Evolutionary conservation across 495 filamentous ascomycete genomes (phyloP), one percentile per base, ranked within the genome.

Genomic region (Lineolata rhizophorae): DNA sequence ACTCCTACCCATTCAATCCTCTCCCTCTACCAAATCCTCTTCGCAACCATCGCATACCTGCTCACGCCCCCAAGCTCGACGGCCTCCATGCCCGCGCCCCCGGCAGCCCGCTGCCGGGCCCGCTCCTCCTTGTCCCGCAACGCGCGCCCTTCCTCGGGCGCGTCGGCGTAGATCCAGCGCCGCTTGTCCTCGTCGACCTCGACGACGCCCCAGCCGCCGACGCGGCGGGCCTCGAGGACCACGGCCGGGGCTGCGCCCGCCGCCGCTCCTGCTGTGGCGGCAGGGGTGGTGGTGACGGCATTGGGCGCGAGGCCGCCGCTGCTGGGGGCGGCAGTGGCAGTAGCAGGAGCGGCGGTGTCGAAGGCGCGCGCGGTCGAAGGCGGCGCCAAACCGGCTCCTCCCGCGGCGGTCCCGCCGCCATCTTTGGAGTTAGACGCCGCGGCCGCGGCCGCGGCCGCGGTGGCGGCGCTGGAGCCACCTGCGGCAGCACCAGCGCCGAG

Each of bases 21-120:
- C n/a, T n/a, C n/a, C n/a, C n/a, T n/a, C 37, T 54, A 90, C 81
- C 83, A 93, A 47, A 93, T 93, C 52, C 84, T 61, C 60, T 92
- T 93, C 4, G 77, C 82, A 44, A 75, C 69, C 87, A 95, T 92
- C 43, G 72, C 76, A 60, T 94, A 93, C 49, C 87, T 59, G 44
- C 62, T 64, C 5, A 94, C 78, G 35, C 65, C 61, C 11, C 69
- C 71, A 33, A 83, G 61, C 35, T 58, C 59, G 41, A 54, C 45
- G 25, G 59, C 63, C 15, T 33, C 40, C 30, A 39, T 39, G 18
- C 30, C 51, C 50, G 65, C 47, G 45, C 64, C 55, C 30, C 48
- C 17, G n/a, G n/a, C n/a, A 9, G 9, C 49, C 36, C 65, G 58
- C 43, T 64, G 62, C 29, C 56, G 62, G 16, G 57, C 65, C 45